phyloP scores from a whole-genome alignment of 805 yeast species.

The Saccharomycopsis microspora region DNA sequence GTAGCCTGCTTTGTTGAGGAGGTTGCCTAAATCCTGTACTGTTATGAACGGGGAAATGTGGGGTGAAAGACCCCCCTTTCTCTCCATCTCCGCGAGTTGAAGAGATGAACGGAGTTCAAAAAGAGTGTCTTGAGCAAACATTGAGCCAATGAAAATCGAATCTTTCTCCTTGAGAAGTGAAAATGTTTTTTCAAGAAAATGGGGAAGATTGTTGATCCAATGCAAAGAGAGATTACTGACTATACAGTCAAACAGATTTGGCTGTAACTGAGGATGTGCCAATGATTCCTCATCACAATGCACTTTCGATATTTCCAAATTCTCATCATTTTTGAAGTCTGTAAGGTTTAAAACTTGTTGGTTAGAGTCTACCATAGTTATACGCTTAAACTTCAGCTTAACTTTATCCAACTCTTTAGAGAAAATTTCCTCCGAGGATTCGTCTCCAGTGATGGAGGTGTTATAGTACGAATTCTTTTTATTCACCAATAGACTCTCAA shows the following conservation, averaged over 20 bases:
- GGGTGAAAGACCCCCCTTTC: conserved; percentile 71
- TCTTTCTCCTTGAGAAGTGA: conserved; percentile 52
- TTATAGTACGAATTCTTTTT: neutral
- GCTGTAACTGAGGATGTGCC: conserved; percentile 29
- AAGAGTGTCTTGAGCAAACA: conserved; percentile 79
- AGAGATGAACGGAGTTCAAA: conserved; percentile 71
- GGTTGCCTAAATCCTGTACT: conserved; percentile 61
- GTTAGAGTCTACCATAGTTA: conserved; percentile 62
- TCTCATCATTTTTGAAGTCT: conserved; percentile 20
- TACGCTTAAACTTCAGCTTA: conserved; percentile 36
- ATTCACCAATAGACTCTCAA: conserved; percentile 23
- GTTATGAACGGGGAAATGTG: conserved; percentile 74
- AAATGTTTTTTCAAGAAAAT: conserved; percentile 43
- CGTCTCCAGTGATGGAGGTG: conserved; percentile 8
- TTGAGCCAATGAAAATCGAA: conserved; percentile 70
- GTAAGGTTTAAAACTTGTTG: conserved; percentile 38
- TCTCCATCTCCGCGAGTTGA: conserved; percentile 74
- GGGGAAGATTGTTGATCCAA: conserved; percentile 83
- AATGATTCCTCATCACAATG: conserved; percentile 62
- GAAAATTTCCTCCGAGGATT: conserved; percentile 30
- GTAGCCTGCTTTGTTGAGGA: conserved; percentile 67
- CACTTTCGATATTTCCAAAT: conserved; percentile 35
- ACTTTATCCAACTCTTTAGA: conserved; percentile 44
- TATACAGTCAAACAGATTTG: conserved; percentile 52
- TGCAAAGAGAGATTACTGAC: conserved; percentile 64